A percentile compares a stretch with the other conserved stretches of the same genome.
These are phyloP conservation scores for Copromyces sp. DNA, from an alignment of 495 filamentous ascomycete genomes.

Conservation along the genomic window DNA sequence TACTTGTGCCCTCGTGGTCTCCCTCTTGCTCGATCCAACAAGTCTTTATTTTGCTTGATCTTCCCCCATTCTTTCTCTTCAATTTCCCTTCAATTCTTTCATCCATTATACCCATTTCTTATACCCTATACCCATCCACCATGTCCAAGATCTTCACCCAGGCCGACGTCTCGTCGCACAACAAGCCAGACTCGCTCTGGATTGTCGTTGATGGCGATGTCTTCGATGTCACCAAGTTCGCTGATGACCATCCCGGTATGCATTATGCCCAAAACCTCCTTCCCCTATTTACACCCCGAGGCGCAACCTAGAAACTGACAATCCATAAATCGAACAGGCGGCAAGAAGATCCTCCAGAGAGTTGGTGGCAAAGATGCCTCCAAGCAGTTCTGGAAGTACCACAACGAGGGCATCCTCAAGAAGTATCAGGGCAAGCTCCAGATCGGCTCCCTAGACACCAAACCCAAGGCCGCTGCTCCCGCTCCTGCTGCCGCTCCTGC, in stretches of 20 bases:
- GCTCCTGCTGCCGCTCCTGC: slow-evolving; percentile 45
- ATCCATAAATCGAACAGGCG: slow-evolving; percentile 46
- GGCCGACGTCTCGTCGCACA: slow-evolving; percentile 81
- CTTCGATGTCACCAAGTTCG: slow-evolving; percentile 90
- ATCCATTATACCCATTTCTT: neutral
- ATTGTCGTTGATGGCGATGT: slow-evolving; percentile 93
- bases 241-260: slow-evolving; percentile 82
- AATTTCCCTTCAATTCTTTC: neutral
- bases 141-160: slow-evolving; percentile 87
- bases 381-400: slow-evolving; percentile 99
- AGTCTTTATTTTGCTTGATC: neutral
- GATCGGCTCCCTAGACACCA: slow-evolving; percentile 82
- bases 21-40: neutral
- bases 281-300: neutral
- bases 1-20: neutral
- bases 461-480: slow-evolving; percentile 52
- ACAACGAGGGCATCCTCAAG: slow-evolving; percentile 87
- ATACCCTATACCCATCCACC: slow-evolving; percentile 13
- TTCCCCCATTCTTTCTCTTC: neutral
- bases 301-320: neutral
- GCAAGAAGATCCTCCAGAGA: slow-evolving; percentile 93
- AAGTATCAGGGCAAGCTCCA: slow-evolving; percentile 85
- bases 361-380: slow-evolving; percentile 95
- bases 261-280: neutral
- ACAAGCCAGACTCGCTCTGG: slow-evolving; percentile 75